A percentile compares a stretch with the other conserved stretches of the same genome.
Evolutionary conservation across 768 basidiomycete genomes (phyloP).

Genomic region (Phaffia tasmanica): DNA sequence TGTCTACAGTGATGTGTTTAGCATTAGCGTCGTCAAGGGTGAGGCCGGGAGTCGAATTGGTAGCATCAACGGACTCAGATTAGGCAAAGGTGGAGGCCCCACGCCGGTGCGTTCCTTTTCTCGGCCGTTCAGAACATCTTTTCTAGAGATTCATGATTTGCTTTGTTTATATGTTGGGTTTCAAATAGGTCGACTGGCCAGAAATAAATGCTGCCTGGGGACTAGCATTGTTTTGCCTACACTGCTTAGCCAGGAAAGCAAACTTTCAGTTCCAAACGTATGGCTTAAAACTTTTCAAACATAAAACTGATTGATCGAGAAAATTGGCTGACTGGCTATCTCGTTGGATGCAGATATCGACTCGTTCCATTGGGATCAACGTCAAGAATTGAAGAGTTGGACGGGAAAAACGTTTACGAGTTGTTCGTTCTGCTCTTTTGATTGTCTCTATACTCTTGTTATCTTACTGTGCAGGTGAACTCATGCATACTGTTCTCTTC

Average conservation of each 20-base stretch:
- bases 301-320: background rate
- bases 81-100: slow-evolving; percentile 74
- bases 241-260: slow-evolving; percentile 82
- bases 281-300: slow-evolving; percentile 32
- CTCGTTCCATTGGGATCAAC: slow-evolving; percentile 90
- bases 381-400: slow-evolving; percentile 67
- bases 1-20: slow-evolving; percentile 91
- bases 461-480: background rate
- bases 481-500: background rate
- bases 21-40: slow-evolving; percentile 50
- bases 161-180: no score
- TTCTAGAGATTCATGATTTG: background rate
- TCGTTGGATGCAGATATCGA: slow-evolving; percentile 53
- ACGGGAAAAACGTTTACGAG: slow-evolving; percentile 72
- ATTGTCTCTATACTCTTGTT: background rate
- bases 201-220: slow-evolving; percentile 99
- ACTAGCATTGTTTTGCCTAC: slow-evolving; percentile 77
- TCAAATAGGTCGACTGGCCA: slow-evolving; percentile 77
- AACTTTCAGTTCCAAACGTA: slow-evolving; percentile 80
- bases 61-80: slow-evolving; percentile 89
- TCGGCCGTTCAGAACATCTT: no score
- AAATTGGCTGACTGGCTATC: background rate
- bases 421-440: slow-evolving; percentile 39
- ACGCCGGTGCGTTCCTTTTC: slow-evolving; percentile 44
- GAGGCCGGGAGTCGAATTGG: slow-evolving; percentile 45